phyloP scores from a whole-genome alignment of 148 eudicot genomes.

The Hydrangea macrophylla region DNA sequence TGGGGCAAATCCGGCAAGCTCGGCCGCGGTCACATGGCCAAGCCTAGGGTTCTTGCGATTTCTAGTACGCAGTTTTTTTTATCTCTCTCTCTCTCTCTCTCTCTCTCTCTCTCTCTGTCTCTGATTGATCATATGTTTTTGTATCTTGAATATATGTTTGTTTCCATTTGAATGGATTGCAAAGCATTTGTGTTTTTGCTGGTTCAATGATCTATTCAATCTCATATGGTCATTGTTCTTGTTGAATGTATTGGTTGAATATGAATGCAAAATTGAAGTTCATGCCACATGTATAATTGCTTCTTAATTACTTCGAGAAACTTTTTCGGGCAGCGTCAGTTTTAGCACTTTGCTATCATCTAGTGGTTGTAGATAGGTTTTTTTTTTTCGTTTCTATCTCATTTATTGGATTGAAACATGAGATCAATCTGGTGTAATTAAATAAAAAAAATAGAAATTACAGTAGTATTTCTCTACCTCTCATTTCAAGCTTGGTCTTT shows the following conservation, averaged over 20 bases:
- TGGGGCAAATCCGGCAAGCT: conserved; percentile 71
- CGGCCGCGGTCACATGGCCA: conserved; percentile 65
- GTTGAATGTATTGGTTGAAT: background rate
- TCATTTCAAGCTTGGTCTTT: background rate
- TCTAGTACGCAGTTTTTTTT: conserved; percentile 27
- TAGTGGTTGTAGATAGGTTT: background rate
- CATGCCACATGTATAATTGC: background rate
- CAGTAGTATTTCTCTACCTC: background rate
- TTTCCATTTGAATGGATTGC: background rate
- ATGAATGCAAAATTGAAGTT: background rate
- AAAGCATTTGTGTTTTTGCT: too few species aligned
- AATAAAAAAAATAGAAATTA: background rate
- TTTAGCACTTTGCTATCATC: background rate
- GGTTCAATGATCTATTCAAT: too few species aligned
- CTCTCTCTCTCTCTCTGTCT: background rate
- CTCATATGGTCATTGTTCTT: background rate
- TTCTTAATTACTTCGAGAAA: background rate
- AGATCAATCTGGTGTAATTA: background rate
- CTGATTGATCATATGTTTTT: background rate
- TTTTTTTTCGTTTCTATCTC: too few species aligned
- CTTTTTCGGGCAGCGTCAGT: background rate
- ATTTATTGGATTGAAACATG: too few species aligned
- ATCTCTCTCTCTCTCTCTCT: background rate
- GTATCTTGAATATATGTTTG: background rate
- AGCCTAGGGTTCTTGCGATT: conserved; percentile 75